These are phyloP conservation scores for apple (Malus domestica) DNA, from an alignment of 306 rosid genomes.

Conservation along the genomic window DNA sequence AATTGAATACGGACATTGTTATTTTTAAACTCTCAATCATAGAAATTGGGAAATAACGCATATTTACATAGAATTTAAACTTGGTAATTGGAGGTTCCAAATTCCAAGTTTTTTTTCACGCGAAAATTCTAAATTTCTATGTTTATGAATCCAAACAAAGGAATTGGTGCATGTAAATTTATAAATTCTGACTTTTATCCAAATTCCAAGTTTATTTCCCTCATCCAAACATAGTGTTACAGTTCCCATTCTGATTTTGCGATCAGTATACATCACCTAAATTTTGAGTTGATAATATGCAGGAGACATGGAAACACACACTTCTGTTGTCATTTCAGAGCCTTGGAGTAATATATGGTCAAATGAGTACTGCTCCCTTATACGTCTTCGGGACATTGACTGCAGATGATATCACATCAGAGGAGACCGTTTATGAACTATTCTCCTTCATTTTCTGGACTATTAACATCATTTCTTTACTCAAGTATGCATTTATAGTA, in stretches of 20 bases:
- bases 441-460: constrained; percentile 83
- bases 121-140: too few species aligned
- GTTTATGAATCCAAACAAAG: too few species aligned
- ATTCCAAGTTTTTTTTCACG: too few species aligned
- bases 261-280: not conserved
- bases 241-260: not conserved
- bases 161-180: too few species aligned
- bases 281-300: constrained; percentile 13
- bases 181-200: too few species aligned
- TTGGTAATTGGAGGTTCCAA: too few species aligned
- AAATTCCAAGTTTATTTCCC: too few species aligned
- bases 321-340: constrained; percentile 65
- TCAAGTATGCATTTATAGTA: constrained; percentile 62
- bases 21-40: too few species aligned
- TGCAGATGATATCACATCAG: constrained; percentile 21
- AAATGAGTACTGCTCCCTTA: constrained; percentile 68
- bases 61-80: too few species aligned
- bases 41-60: too few species aligned
- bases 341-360: constrained; percentile 76
- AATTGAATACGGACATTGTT: too few species aligned
- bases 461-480: constrained; percentile 44
- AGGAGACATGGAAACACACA: constrained; percentile 61
- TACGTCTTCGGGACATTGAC: constrained; percentile 61
- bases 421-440: constrained; percentile 46
- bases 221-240: not conserved